phyloP scores from a whole-genome alignment of 345 rosid species.

The Bruguiera sexangula region DNA sequence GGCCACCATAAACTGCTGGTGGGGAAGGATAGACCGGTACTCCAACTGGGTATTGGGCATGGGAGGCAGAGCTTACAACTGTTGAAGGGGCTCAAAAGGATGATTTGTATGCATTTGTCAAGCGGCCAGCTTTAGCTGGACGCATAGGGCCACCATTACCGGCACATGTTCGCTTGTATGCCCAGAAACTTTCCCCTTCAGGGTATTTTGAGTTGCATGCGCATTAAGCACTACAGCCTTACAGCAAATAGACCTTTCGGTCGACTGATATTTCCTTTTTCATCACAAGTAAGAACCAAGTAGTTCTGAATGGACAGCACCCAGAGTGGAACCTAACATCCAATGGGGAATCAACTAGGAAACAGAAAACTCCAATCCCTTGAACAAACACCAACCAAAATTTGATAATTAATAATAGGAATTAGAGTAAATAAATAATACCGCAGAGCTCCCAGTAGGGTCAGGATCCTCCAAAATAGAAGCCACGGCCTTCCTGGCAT shows the following conservation, averaged over 20 bases:
- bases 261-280: too few species aligned
- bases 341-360: slow-evolving; percentile 4
- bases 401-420: background rate
- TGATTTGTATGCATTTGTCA: slow-evolving; percentile 83
- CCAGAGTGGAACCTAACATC: slow-evolving; percentile 8
- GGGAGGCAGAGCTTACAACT: slow-evolving; percentile 78
- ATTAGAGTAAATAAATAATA: slow-evolving; percentile 24
- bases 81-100: slow-evolving; percentile 76
- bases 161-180: slow-evolving; percentile 61
- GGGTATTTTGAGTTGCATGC: background rate
- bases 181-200: background rate
- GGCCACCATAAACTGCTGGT: slow-evolving; percentile 52
- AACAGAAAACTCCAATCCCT: background rate
- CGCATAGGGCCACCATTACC: slow-evolving; percentile 94
- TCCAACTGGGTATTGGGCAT: slow-evolving; percentile 60
- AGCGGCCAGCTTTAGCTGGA: slow-evolving; percentile 97
- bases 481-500: slow-evolving; percentile 87
- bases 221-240: background rate
- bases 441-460: slow-evolving; percentile 79
- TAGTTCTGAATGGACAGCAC: background rate
- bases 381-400: background rate
- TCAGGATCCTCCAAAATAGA: slow-evolving; percentile 81
- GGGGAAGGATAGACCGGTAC: slow-evolving; percentile 67
- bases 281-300: background rate
- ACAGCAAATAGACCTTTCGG: too few species aligned